Evolutionary conservation across 768 basidiomycete genomes (phyloP).

Genomic region (Mycena olivaceomarginata): DNA sequence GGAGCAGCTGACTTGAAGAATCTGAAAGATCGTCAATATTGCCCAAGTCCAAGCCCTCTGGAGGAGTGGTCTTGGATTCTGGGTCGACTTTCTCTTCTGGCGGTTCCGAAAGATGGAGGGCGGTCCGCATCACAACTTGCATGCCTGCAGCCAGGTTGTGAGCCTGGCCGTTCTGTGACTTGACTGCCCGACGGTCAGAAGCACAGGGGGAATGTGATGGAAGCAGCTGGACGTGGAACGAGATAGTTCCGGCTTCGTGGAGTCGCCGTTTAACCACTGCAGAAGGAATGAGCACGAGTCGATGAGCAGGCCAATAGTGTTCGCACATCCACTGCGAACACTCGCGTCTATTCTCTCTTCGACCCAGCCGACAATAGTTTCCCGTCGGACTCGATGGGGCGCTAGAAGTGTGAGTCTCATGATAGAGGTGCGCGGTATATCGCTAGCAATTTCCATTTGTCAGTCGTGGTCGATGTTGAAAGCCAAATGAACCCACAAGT

Average conservation of each 20-base stretch:
- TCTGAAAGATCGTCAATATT: not conserved
- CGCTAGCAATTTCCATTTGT: not conserved
- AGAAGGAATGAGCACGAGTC: not conserved
- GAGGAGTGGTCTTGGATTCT: not conserved
- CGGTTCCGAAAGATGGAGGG: not conserved
- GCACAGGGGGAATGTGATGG: slow-evolving; percentile 4
- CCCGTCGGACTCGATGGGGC: slow-evolving; percentile 18
- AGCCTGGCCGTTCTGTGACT: not conserved
- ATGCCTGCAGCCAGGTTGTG: slow-evolving; percentile 1
- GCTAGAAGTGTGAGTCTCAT: slow-evolving; percentile 18
- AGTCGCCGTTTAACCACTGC: slow-evolving; percentile 6
- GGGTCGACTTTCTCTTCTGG: not conserved
- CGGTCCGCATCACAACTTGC: not conserved
- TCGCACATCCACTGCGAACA: not conserved
- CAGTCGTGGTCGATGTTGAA: not conserved
- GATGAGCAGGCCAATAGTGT: not conserved
- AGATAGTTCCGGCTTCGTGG: slow-evolving; percentile 3
- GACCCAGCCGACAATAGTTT: slow-evolving; percentile 14
- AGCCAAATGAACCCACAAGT: slow-evolving; percentile 8
- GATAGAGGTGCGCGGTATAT: not conserved
- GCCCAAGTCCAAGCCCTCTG: slow-evolving; percentile 1
- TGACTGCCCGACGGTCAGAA: not conserved
- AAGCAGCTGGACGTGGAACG: slow-evolving; percentile 16
- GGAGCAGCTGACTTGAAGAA: not conserved
- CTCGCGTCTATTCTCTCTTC: not conserved